A percentile compares a stretch with the other conserved stretches of the same genome.
Conservation (phyloP, 352 stramenopile genomes). For the Pythium vanterpoolii region DNA sequence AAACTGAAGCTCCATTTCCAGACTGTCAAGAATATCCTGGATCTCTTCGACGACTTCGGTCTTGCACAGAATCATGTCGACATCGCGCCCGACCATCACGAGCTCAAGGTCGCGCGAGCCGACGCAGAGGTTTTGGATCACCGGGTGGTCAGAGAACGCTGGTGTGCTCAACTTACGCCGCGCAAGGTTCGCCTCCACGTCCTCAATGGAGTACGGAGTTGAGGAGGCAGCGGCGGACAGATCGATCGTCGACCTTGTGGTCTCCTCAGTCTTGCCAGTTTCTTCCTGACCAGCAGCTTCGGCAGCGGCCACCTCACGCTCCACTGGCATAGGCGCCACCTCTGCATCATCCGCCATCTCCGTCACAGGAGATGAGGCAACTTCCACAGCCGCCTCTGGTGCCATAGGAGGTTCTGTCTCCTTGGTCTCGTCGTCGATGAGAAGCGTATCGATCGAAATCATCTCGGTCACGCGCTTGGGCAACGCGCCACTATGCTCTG, state of each 20-base stretch:
- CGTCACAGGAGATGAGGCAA: background rate
- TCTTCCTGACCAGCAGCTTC: too few relatives aligned
- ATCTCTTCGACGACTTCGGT: slow-evolving; percentile 78
- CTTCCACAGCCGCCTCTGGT: background rate
- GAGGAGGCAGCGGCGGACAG: background rate
- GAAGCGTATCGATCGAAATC: slow-evolving; percentile 19
- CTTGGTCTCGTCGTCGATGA: slow-evolving; percentile 8
- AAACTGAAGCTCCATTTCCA: slow-evolving; percentile 80
- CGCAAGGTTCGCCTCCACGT: background rate
- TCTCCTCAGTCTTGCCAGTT: too few relatives aligned
- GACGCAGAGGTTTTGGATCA: slow-evolving; percentile 52
- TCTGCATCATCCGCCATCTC: too few relatives aligned
- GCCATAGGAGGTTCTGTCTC: background rate
- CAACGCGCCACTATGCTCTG: background rate
- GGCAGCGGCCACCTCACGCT: too few relatives aligned
- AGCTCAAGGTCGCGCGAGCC: slow-evolving; percentile 44
- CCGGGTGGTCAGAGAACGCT: slow-evolving; percentile 38
- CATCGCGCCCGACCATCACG: slow-evolving; percentile 47
- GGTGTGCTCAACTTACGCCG: slow-evolving; percentile 1
- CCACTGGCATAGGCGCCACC: too few relatives aligned
- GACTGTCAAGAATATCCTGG: slow-evolving; percentile 68
- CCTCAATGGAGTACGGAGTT: background rate
- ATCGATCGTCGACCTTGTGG: background rate
- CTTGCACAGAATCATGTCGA: slow-evolving; percentile 57
- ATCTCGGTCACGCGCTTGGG: slow-evolving; percentile 24